Evolutionary conservation across 2,329 filamentous ascomycete genomes (phyloP).

Genomic region (Pseudogymnoascus sp.): DNA sequence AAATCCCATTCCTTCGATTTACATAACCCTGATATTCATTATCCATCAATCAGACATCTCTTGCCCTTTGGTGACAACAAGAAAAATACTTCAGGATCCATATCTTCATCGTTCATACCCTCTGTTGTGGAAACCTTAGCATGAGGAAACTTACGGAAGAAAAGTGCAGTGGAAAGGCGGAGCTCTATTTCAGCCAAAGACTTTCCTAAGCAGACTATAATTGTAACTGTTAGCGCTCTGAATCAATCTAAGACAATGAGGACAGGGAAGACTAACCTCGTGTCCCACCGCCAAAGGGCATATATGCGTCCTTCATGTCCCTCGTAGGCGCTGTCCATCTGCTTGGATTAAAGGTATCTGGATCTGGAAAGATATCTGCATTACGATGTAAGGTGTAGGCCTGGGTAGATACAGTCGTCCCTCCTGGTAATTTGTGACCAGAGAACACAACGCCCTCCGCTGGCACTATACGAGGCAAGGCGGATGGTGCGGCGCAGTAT

Average conservation of each 20-base stretch:
- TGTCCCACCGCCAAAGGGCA: slow-evolving; percentile 46
- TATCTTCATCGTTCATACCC: slow-evolving; percentile 31
- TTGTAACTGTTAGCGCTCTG: neutral
- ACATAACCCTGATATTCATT: neutral
- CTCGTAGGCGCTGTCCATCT: slow-evolving; percentile 32
- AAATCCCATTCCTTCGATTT: neutral
- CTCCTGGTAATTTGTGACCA: slow-evolving; percentile 29
- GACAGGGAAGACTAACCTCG: slow-evolving; percentile 29
- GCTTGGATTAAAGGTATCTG: slow-evolving; percentile 31
- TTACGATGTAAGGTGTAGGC: slow-evolving; percentile 34
- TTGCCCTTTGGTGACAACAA: slow-evolving; percentile 28
- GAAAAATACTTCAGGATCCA: slow-evolving; percentile 31
- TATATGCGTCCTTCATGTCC: slow-evolving; percentile 40
- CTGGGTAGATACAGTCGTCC: slow-evolving; percentile 29
- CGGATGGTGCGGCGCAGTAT: slow-evolving; percentile 28
- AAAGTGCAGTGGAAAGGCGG: slow-evolving; percentile 40
- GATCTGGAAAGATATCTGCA: slow-evolving; percentile 28
- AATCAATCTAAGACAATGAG: neutral
- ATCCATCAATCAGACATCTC: slow-evolving; percentile 26
- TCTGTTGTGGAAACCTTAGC: slow-evolving; percentile 28
- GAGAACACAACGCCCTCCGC: slow-evolving; percentile 24
- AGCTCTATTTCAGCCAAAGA: slow-evolving; percentile 50
- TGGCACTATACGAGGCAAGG: slow-evolving; percentile 26
- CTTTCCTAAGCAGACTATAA: slow-evolving; percentile 42
- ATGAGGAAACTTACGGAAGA: slow-evolving; percentile 41